Conservation (phyloP, 1,284 basidiomycete genomes). For the Coniferiporia weirii region DNA sequence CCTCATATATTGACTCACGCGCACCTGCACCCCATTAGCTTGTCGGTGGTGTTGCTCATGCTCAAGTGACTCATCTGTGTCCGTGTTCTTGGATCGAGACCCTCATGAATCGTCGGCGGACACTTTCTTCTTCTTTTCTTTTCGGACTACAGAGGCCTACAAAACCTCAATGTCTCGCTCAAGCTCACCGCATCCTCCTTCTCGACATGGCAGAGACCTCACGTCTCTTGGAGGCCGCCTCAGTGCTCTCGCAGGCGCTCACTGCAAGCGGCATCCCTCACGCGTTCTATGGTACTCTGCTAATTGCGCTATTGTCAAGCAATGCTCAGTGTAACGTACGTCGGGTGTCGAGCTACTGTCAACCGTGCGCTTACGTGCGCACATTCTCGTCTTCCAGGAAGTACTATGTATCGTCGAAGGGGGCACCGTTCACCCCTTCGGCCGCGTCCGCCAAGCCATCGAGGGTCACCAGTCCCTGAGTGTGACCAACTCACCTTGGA, state of each 20-base stretch:
- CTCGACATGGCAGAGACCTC: constrained; percentile 53
- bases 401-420: constrained; percentile 55
- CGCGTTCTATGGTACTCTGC: constrained; percentile 62
- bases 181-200: background rate
- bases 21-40: constrained; percentile 5
- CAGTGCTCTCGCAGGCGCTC: constrained; percentile 52
- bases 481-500: constrained; percentile 48
- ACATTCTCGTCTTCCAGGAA: constrained; percentile 35
- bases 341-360: background rate
- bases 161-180: constrained; percentile 6
- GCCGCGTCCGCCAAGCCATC: constrained; percentile 49
- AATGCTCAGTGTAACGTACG: constrained; percentile 51
- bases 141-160: background rate
- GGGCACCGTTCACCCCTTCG: constrained; percentile 45
- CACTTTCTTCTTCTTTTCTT: background rate
- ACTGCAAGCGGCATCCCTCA: constrained; percentile 49
- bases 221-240: constrained; percentile 59
- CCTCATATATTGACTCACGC: background rate
- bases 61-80: constrained; percentile 14
- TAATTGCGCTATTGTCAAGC: constrained; percentile 54
- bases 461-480: constrained; percentile 27
- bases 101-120: constrained; percentile 6
- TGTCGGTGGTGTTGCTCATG: background rate
- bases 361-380: background rate
- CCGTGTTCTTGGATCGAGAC: constrained; percentile 9